These are phyloP conservation scores for Blastobotrys malaysiensis DNA, from an alignment of 1,139 yeast species.

Conservation along the genomic window DNA sequence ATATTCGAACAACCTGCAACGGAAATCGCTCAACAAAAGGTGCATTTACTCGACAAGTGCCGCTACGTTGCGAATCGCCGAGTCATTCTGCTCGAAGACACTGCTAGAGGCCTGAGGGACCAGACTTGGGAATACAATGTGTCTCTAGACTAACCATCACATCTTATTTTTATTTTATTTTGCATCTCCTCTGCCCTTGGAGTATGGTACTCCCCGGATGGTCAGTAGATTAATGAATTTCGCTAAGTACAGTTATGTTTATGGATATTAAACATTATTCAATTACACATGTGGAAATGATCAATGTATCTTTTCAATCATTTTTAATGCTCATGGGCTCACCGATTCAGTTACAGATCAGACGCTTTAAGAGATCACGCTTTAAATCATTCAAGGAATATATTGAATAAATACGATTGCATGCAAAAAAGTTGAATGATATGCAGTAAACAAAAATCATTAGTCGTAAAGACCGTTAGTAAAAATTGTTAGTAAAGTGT, in stretches of 20 bases:
- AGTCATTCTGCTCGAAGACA: conserved; percentile 32
- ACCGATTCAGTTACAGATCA: background rate
- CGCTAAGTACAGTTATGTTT: no score
- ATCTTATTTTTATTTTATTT: background rate
- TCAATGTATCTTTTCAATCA: no score
- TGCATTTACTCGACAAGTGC: conserved; percentile 33
- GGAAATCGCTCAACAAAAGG: conserved; percentile 30
- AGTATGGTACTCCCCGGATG: no score
- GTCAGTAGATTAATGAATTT: no score
- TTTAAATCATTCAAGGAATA: background rate
- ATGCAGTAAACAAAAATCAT: background rate
- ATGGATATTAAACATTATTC: no score
- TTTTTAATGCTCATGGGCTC: no score
- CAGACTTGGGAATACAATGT: conserved; percentile 31
- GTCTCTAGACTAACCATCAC: background rate
- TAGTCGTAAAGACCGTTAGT: background rate
- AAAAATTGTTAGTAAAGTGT: background rate
- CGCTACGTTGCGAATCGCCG: conserved; percentile 35
- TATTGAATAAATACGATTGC: background rate
- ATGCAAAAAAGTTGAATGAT: background rate
- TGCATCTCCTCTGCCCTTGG: no score
- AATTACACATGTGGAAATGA: no score
- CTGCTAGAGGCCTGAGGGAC: conserved; percentile 32
- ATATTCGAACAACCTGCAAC: conserved; percentile 44
- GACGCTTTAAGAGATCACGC: no score